Evolutionary conservation across 257 asterid genomes (phyloP).

Genomic region (Solanum pennellii): DNA sequence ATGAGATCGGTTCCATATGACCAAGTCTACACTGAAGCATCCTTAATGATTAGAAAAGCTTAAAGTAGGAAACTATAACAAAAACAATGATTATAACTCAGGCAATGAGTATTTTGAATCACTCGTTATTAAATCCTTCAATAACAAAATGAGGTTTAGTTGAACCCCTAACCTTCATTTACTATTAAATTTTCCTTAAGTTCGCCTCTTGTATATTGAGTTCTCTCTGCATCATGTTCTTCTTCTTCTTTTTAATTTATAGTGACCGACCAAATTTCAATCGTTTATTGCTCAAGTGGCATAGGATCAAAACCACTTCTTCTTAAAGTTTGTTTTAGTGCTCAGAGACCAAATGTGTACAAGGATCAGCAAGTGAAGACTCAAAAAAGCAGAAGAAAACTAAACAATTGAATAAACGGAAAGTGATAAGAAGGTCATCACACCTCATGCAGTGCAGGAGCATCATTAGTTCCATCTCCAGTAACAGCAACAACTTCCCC

Average conservation of each 20-base stretch:
- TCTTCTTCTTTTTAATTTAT: background rate
- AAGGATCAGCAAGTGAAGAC: background rate
- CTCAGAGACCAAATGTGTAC: background rate
- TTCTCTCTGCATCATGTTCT: background rate
- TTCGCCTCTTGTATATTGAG: background rate
- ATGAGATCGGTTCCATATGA: background rate
- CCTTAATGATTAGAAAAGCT: background rate
- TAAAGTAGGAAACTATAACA: background rate
- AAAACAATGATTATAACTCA: background rate
- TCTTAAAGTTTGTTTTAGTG: background rate
- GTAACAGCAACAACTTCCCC: constrained; percentile 97
- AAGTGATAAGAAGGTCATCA: background rate
- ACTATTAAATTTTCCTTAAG: background rate
- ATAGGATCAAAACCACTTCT: background rate
- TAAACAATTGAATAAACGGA: background rate
- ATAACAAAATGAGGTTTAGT: background rate
- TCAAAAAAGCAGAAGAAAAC: background rate
- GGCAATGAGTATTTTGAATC: background rate
- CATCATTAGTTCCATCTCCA: constrained; percentile 97
- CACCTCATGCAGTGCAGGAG: constrained; percentile 98
- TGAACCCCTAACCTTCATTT: background rate
- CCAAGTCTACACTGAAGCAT: background rate
- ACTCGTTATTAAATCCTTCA: background rate
- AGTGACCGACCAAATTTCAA: background rate
- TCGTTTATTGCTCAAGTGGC: background rate